Conservation (phyloP, 768 basidiomycete species). For the Russula sp. region DNA sequence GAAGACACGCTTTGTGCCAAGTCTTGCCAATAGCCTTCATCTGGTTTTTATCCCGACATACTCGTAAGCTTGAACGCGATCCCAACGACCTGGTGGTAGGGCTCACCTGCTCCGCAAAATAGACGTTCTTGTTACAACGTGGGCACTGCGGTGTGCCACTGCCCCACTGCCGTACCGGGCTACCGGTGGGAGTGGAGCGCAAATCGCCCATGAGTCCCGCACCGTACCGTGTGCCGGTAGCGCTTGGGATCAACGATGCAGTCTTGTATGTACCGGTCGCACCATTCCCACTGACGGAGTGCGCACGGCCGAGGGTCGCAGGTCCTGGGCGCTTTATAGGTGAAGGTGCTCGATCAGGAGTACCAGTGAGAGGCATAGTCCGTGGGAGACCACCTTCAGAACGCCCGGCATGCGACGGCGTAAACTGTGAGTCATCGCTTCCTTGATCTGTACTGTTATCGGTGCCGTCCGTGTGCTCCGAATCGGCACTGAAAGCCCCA, state of each 20-base stretch:
- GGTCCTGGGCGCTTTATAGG: not conserved
- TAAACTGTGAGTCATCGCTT: slow-evolving; percentile 26
- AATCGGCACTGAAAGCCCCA: slow-evolving; percentile 2
- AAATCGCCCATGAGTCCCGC: slow-evolving; percentile 37
- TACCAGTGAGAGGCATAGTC: slow-evolving; percentile 36
- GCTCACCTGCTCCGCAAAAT: slow-evolving; percentile 75
- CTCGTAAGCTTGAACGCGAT: not conserved
- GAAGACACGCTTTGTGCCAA: slow-evolving; percentile 68
- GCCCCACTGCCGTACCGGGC: slow-evolving; percentile 39
- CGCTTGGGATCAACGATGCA: slow-evolving; percentile 34
- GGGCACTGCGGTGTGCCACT: slow-evolving; percentile 56
- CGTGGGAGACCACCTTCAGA: slow-evolving; percentile 44
- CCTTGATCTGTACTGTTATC: slow-evolving; percentile 21
- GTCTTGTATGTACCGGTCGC: not conserved
- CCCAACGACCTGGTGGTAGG: not conserved
- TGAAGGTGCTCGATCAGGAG: slow-evolving; percentile 18
- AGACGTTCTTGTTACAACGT: slow-evolving; percentile 67
- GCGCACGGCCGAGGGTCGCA: slow-evolving; percentile 12
- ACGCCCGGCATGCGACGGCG: slow-evolving; percentile 41
- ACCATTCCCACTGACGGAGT: slow-evolving; percentile 1
- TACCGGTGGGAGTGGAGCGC: slow-evolving; percentile 26
- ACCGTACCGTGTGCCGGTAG: slow-evolving; percentile 65
- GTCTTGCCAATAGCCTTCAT: slow-evolving; percentile 77
- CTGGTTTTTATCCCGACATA: slow-evolving; percentile 30
- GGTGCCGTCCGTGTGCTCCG: not conserved